Evolutionary conservation across 1,284 basidiomycete species (phyloP).

Genomic region (Hortiboletus rubellus): DNA sequence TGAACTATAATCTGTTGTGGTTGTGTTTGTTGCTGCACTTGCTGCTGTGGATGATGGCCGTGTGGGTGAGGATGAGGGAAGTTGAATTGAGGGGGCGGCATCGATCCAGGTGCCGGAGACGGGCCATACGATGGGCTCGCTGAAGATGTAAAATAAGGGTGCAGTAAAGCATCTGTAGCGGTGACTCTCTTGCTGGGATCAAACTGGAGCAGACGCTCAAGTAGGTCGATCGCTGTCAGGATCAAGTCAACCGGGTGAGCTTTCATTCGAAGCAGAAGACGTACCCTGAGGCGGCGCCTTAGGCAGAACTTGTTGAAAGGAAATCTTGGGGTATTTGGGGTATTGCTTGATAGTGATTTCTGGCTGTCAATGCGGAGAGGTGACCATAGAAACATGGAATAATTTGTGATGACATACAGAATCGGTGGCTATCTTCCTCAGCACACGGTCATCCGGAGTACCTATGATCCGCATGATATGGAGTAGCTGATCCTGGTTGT

Average conservation of each 20-base stretch:
- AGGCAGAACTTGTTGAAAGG: conserved; percentile 86
- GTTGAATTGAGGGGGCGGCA: conserved; percentile 69
- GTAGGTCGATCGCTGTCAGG: conserved; percentile 81
- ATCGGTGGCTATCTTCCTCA: conserved; percentile 89
- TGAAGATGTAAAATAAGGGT: conserved; percentile 86
- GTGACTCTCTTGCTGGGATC: conserved; percentile 93
- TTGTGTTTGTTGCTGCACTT: conserved; percentile 41
- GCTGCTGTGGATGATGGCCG: conserved; percentile 45
- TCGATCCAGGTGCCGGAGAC: conserved; percentile 52
- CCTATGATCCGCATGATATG: conserved; percentile 98
- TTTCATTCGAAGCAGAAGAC: conserved; percentile 9
- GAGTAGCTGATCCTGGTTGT: conserved; percentile 96
- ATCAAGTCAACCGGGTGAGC: conserved; percentile 9
- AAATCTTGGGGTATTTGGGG: conserved; percentile 90
- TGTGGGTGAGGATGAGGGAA: conserved; percentile 63
- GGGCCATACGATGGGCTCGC: conserved; percentile 47
- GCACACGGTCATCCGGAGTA: conserved; percentile 88
- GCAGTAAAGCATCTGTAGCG: conserved; percentile 88
- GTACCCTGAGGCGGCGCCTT: conserved; percentile 89
- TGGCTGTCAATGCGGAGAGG: conserved; percentile 54
- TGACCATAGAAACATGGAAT: conserved; percentile 3
- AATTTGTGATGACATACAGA: conserved; percentile 57
- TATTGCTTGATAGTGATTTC: conserved; percentile 89
- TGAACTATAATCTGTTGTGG: conserved; percentile 41
- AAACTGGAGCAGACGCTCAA: conserved; percentile 95